Percentiles rank a stretch among this genome's conserved stretches.
These are phyloP conservation scores for Musa balbisiana DNA, from an alignment of 202 grass and related monocot species.

Conservation along the genomic window DNA sequence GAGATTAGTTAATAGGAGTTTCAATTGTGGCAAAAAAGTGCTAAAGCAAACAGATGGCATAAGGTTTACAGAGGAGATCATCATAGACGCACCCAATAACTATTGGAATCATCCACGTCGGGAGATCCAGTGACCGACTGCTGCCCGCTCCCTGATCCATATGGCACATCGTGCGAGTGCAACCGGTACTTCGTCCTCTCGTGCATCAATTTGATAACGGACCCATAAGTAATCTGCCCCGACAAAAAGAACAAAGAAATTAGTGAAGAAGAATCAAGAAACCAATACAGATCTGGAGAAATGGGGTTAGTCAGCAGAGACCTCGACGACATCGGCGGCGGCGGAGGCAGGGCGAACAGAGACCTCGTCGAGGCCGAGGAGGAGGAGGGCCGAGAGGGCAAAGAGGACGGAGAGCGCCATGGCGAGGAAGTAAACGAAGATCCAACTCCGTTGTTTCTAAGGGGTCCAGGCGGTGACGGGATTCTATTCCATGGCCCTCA, in stretches of 20 bases:
- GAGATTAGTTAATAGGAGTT: too few species aligned
- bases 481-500: too few species aligned
- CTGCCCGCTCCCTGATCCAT: slow-evolving; percentile 74
- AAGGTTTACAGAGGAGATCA: not conserved
- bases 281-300: slow-evolving; percentile 27
- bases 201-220: slow-evolving; percentile 69
- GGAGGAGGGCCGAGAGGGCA: slow-evolving; percentile 29
- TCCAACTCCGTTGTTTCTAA: not conserved
- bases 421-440: slow-evolving; percentile 13
- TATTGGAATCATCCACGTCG: slow-evolving; percentile 58
- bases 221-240: slow-evolving; percentile 48
- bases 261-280: not conserved
- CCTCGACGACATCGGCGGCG: slow-evolving; percentile 32
- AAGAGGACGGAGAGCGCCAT: slow-evolving; percentile 40
- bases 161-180: slow-evolving; percentile 75
- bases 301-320: slow-evolving; percentile 4
- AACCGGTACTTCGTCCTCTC: slow-evolving; percentile 69
- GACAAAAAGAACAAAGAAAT: slow-evolving; percentile 16
- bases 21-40: too few species aligned
- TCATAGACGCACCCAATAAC: slow-evolving; percentile 48
- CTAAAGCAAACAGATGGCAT: too few species aligned
- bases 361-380: slow-evolving; percentile 26
- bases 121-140: slow-evolving; percentile 72
- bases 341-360: slow-evolving; percentile 14
- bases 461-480: too few species aligned